A percentile compares a stretch with the other conserved stretches of the same genome.
phyloP scores from a whole-genome alignment of 1,284 basidiomycete genomes.

The Ceratobasidium sp. region DNA sequence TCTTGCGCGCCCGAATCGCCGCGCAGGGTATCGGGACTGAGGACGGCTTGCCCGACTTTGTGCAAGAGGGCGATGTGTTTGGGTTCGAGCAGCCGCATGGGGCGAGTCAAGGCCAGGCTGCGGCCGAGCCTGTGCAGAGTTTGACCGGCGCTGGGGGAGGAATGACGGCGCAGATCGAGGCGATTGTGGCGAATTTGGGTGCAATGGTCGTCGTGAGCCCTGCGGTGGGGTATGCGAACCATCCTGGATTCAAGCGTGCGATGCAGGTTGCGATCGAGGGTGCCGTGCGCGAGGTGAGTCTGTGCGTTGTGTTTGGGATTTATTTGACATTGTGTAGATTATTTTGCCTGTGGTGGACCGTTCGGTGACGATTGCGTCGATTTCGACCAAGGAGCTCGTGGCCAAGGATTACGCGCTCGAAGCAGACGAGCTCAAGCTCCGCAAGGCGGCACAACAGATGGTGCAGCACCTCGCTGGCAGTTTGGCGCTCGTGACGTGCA shows the following conservation, averaged over 20 bases:
- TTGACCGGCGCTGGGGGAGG: conserved; percentile 16
- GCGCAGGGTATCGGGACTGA: neutral
- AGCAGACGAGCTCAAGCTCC: conserved; percentile 87
- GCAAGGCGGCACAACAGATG: conserved; percentile 94
- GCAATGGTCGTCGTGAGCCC: conserved; percentile 81
- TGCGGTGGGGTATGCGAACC: conserved; percentile 74
- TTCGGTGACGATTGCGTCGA: conserved; percentile 98
- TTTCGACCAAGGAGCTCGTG: conserved; percentile 95
- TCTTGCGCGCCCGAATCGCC: conserved; percentile 63
- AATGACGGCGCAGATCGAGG: conserved; percentile 65
- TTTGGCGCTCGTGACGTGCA: conserved; percentile 96
- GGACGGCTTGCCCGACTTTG: conserved; percentile 73
- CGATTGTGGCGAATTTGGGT: conserved; percentile 76
- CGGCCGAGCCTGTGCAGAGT: conserved; percentile 2
- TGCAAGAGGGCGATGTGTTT: conserved; percentile 59
- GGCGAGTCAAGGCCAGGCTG: neutral
- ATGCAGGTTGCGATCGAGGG: conserved; percentile 92
- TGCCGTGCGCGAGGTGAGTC: conserved; percentile 86
- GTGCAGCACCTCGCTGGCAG: conserved; percentile 97
- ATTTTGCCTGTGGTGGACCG: conserved; percentile 97
- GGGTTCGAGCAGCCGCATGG: conserved; percentile 17
- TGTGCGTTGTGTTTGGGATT: neutral
- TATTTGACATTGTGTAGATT: conserved; percentile 60
- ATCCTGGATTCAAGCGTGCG: conserved; percentile 88
- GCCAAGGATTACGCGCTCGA: conserved; percentile 98